Base-by-base conservation (phyloP, 352 stramenopile genomes). In the Phytophthora uliginosa region DNA sequence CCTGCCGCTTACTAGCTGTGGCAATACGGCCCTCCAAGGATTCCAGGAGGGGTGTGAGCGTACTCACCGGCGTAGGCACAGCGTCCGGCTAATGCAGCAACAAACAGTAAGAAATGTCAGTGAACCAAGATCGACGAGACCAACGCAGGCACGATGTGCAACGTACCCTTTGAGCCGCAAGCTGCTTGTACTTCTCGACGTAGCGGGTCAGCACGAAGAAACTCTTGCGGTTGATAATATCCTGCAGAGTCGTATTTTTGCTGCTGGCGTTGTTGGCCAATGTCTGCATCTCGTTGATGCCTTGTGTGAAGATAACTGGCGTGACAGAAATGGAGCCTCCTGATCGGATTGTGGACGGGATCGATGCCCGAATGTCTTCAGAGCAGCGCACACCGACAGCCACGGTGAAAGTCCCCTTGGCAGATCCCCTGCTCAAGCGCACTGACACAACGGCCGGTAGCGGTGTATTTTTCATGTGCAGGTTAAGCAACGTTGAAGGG, bases 251-350 rank as follows among this genome's bases (percentile, higher is more conserved):
- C 50, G 85, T 91, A 79, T 93, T 93, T 64, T 79, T 89, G 33
- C 69, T 78, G 53, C 81, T 85, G 20, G 84, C 81, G 38, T 88
- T 93, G 71, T 94, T 94, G 22, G 85, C 83, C 55, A 94, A 64
- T 17, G 87, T 93, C 78, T 94, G 87, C 82, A 92, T 93, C 69
- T 94, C 87, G 45, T 93, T 93, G 67, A 96, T 90, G 40, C 88
- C 85, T 56, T 96, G 85, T 10, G 89, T 89, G 64, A 90, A 92
- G 56, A 91, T 73, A 48, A 96, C 71, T 0, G 88, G 83, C 7
- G 80, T 92, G 26, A 94, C 84, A 7, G 66, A 31, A 36, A 95
- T 90, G 15, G 74, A 71, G 12, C 78, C 72, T 12, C 86, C 88
- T 0, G 59, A 79, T 40, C 82, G 85, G 22, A 95, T 77, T 2